Conservation (phyloP, 2,329 filamentous ascomycete genomes). For the Capronia americana region DNA sequence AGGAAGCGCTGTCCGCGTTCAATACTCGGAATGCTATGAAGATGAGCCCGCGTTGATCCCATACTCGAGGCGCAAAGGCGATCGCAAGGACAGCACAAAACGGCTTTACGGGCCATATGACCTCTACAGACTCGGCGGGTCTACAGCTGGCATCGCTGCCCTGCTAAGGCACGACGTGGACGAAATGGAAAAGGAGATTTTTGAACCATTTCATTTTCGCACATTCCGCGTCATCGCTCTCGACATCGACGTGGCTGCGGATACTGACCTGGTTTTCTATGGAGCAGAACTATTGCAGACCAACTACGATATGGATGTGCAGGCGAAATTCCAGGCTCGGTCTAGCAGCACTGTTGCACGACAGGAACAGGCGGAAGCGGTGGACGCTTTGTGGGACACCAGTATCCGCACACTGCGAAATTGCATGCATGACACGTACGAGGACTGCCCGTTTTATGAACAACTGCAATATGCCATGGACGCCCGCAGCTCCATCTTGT, state of each 20-base stretch:
- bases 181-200: too few species aligned
- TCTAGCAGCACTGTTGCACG: too few species aligned
- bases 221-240: too few species aligned
- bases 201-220: too few species aligned
- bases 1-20: background rate
- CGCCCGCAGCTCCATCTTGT: background rate
- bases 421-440: conserved; percentile 48
- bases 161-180: too few species aligned
- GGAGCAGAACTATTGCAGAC: background rate
- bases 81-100: too few species aligned
- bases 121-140: too few species aligned
- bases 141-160: too few species aligned
- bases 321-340: background rate
- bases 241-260: too few species aligned
- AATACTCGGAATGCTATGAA: background rate
- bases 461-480: conserved; percentile 32
- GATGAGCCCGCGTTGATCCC: background rate
- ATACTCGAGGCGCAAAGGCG: background rate
- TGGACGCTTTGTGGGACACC: conserved; percentile 42
- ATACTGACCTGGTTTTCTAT: too few species aligned
- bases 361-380: background rate
- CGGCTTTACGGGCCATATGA: too few species aligned
- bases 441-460: conserved; percentile 48
- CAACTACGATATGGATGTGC: background rate
- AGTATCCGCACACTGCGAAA: conserved; percentile 45